A percentile compares a stretch with the other conserved stretches of the same genome.
Evolutionary conservation across 2,329 filamentous ascomycete species (phyloP).

Genomic region (Chaetothyriales sp.): DNA sequence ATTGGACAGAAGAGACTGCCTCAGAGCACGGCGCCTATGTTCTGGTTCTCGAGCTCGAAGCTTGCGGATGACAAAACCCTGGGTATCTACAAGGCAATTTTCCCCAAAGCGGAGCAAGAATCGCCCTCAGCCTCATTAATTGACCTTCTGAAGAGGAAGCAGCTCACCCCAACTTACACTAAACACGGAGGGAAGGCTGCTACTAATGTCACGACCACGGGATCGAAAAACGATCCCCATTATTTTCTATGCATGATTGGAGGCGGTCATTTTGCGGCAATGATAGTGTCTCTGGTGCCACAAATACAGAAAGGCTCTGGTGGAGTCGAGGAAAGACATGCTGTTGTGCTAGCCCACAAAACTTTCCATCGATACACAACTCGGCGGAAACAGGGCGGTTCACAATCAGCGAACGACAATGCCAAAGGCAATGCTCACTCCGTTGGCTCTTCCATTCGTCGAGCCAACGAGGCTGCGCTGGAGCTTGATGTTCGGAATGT

Average conservation of each 20-base stretch:
- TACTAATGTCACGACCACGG: slow-evolving; percentile 18
- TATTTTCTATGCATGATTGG: slow-evolving; percentile 98
- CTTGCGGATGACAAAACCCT: slow-evolving; percentile 68
- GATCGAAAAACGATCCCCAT: slow-evolving; percentile 59
- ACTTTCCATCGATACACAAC: slow-evolving; percentile 97
- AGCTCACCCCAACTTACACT: slow-evolving; percentile 49
- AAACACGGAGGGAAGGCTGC: slow-evolving; percentile 24
- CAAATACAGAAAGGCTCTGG: slow-evolving; percentile 56
- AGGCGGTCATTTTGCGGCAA: slow-evolving; percentile 91
- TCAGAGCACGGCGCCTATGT: slow-evolving; percentile 55
- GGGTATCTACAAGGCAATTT: slow-evolving; percentile 72
- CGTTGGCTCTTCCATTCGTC: slow-evolving; percentile 73
- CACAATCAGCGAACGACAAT: slow-evolving; percentile 85
- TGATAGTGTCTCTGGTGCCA: slow-evolving; percentile 81
- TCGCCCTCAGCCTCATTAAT: slow-evolving; percentile 46
- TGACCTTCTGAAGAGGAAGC: slow-evolving; percentile 60
- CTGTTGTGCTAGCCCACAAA: slow-evolving; percentile 84
- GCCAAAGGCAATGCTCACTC: slow-evolving; percentile 91
- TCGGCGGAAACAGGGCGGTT: slow-evolving; percentile 85
- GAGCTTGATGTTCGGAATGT: slow-evolving; percentile 76
- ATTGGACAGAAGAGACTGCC: slow-evolving; percentile 36
- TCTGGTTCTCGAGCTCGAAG: slow-evolving; percentile 71
- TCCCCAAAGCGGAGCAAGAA: slow-evolving; percentile 58
- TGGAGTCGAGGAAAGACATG: slow-evolving; percentile 67
- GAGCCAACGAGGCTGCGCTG: slow-evolving; percentile 87